Base-by-base conservation (phyloP, 164 flowering plant species). In the Paratinospora sagittata region DNA sequence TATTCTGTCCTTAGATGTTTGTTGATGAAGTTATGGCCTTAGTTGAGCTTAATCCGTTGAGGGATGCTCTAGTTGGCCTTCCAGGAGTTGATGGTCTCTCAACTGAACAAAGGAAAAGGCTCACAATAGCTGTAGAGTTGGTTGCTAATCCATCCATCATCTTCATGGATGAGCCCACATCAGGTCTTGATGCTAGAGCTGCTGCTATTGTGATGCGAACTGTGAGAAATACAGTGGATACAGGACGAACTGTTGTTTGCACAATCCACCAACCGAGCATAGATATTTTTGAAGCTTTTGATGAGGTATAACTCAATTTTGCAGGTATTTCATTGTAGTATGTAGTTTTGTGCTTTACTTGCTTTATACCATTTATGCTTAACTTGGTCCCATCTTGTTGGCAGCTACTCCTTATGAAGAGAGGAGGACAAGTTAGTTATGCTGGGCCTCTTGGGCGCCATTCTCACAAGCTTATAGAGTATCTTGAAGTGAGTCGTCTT, bases 401-500 rank as follows among this genome's bases (percentile, higher is more conserved):
- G 62, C 84, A 91, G 95, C 81, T 90, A 19, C 77, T 91, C 8
- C 71, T 90, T 83, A 85, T 92, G 97, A 92, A 91, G 77, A 87
- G 91, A 83, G 95, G 97, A 67, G 97, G 95, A 33, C 95, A 85
- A 80, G 88, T 88, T 37, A 88, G 84, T 52, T 90, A 91, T 81
- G 82, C 82, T 27, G 97, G 97, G 72, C 78, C 88, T 34, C 88
- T 91, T 16, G 95, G 95, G 72, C 84, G 36, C 27, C 77, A 82
- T 26, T 88, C 95, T 72, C 82, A 82, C 79, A 82, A 82, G 76
- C 85, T 91, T 21, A 75, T 85, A 23, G 90, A 88, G 41, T 91
- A 91, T 71, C 88, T 91, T 80, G 88, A 91, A 75, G 97, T 87
- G 71, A 71, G 85, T 79, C 30, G 24, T 65, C 10, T 41, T 69